phyloP scores from a whole-genome alignment of 2,329 filamentous ascomycete genomes.

The Fusarium citri region DNA sequence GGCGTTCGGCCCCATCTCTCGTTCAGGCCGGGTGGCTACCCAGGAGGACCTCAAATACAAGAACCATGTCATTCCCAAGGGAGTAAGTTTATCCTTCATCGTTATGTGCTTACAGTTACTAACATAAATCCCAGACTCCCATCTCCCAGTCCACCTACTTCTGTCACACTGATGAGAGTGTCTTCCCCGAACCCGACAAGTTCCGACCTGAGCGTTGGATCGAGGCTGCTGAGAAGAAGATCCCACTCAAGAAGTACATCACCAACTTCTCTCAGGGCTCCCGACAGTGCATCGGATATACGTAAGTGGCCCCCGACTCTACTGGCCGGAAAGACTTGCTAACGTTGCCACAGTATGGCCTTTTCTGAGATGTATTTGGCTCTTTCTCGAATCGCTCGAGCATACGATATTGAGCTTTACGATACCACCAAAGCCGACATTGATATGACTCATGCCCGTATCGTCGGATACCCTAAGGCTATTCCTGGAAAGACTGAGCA shows the following conservation, averaged over 20 bases:
- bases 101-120: neutral
- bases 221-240: neutral
- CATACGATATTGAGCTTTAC: neutral
- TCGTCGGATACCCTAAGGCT: neutral
- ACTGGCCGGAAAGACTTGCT: fast-evolving
- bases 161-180: neutral
- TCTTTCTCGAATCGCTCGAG: neutral
- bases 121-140: neutral
- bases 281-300: neutral
- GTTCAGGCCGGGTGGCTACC: neutral
- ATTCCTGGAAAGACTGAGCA: neutral
- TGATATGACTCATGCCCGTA: neutral
- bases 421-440: neutral
- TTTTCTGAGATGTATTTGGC: neutral
- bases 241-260: neutral
- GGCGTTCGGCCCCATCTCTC: neutral
- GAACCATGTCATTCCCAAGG: neutral
- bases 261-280: neutral
- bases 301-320: neutral
- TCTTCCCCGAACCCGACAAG: neutral
- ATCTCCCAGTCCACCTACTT: neutral
- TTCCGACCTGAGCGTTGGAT: conserved; percentile 1
- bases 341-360: neutral
- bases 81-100: neutral
- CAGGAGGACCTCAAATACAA: neutral